A percentile compares a stretch with the other conserved stretches of the same genome.
phyloP scores from a whole-genome alignment of 2,329 filamentous ascomycete genomes.

The Epichloe brachyelytri region DNA sequence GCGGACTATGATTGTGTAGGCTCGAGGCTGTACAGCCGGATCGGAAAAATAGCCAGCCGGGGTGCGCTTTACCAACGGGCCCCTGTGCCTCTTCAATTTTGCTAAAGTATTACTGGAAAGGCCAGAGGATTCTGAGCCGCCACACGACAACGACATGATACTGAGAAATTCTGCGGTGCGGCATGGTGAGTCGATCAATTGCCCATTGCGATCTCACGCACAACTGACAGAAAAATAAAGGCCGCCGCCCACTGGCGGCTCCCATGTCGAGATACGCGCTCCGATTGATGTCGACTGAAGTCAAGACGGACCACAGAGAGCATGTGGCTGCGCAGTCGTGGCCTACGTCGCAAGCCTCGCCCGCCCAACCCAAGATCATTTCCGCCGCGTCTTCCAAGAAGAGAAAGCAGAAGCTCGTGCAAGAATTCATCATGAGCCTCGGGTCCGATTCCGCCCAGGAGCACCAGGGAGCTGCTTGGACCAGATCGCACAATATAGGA shows the following conservation, averaged over 20 bases:
- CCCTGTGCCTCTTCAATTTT: background rate
- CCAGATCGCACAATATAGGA: constrained; percentile 18
- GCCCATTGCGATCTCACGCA: background rate
- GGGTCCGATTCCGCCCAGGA: constrained; percentile 22
- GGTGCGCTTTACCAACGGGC: background rate
- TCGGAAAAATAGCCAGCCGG: constrained; percentile 10
- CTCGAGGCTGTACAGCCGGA: background rate
- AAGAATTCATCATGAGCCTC: constrained; percentile 21
- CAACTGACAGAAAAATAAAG: constrained; percentile 4
- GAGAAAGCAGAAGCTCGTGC: constrained; percentile 22
- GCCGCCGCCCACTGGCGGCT: constrained; percentile 36
- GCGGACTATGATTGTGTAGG: background rate
- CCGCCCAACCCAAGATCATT: constrained; percentile 9
- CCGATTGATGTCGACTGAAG: constrained; percentile 21
- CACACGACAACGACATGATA: constrained; percentile 33
- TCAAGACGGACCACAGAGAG: constrained; percentile 8
- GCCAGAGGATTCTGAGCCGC: background rate
- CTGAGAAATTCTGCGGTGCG: constrained; percentile 39
- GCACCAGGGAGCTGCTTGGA: constrained; percentile 22
- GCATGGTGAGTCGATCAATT: constrained; percentile 32
- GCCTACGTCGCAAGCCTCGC: constrained; percentile 11
- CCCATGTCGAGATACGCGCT: constrained; percentile 24
- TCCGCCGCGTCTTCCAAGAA: constrained; percentile 13
- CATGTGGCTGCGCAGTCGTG: constrained; percentile 9
- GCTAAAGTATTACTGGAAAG: background rate